Base-by-base conservation (phyloP, 768 basidiomycete genomes). In the Antrodiella citrinella region DNA sequence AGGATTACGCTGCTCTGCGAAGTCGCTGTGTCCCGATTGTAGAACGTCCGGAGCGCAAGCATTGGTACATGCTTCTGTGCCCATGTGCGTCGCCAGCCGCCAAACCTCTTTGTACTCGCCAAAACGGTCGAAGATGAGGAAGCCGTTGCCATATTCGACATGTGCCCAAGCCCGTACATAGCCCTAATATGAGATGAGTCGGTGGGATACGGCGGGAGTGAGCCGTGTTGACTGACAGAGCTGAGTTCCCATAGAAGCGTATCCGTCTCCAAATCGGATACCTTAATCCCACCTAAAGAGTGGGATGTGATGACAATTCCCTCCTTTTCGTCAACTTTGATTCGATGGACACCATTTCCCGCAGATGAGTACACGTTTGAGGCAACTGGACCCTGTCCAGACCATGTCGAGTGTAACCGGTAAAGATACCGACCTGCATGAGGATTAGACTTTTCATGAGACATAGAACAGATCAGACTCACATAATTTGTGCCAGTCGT, bases 111-210 rank as follows among this genome's bases (percentile, higher is more conserved):
- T 83, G 54, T 66, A 59, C 7, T 73, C 72, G 23, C 71, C 73
- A 19, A 61, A 42, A 24, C 82, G 76, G 57, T 89, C 83, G 60
- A 88, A 86, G 44, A 90, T 67, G 44, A 89, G 67, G 58, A 77
- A 88, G 7, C 89, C 88, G 23, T 74, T 66, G 12, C 70, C 79
- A 54, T 88, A 91, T 63, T 91, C 89, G 55, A 78, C 76, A 58
- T 90, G 87, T 0, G 86, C 86, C 44, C 70, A 75, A 7, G 59
- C 54, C 26, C 75, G 74, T 23, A 84, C 76, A 58, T 81, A 72
- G 18, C 53, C 57, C 77, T 82, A 55, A 25, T 40, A n/a, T 21
- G 12, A 23, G 45, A 25, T 51, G 49, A 48, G 26, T 48, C 47
- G 57, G 19, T 49, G 57, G 60, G 20, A 47, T 51, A 9, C 15